Evolutionary conservation across 805 yeast species (phyloP), one percentile per base, ranked within the genome.

Genomic region (Spathaspora hagerdaliae): DNA sequence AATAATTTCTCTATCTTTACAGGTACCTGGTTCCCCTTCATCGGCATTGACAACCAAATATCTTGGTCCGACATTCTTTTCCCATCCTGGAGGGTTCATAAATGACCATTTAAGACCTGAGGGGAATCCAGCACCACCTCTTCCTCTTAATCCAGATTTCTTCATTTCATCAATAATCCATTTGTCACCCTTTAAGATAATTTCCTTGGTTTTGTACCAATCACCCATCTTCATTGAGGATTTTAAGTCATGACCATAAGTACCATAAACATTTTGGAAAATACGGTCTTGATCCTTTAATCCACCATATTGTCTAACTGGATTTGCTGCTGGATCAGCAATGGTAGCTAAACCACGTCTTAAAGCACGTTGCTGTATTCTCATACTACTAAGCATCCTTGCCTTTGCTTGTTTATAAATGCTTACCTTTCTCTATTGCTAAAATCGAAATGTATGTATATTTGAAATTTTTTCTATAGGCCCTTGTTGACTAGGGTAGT

Each of bases 51-150:
- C 89, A 41, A 88, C 95, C 55, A 88, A 76, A 63, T 87, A 87
- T 60, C 96, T 79, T 50, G 96, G 94, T n/a, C 96, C 96, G 12
- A 69, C 70, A 68, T 87, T 87, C 62, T 87, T 88, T 51, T 87
- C 95, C 96, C 96, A 87, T 48, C 94, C 94, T 45, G 96, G 96
- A 39, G 96, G 96, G 69, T 88, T 88, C 96, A 87, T 87, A 63
- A 87, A 87, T 24, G 94, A 85, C 95, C 95, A 87, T 68, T 87
- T 87, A 60, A 87, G 77, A 31, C 96, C 96, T 24, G 90, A 81
- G 44, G 96, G 96, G 76, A 87, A 87, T 13, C 96, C 96, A 39
- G 96, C 96, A 60, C 96, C 96, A 48, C 96, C 96, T 67, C 96
- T 81, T 48, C 96, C 96, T 63, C 96, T 80, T 52, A 87, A 75